Conservation (phyloP, 2,329 filamentous ascomycete species). For the Aplosporella prunicola region DNA sequence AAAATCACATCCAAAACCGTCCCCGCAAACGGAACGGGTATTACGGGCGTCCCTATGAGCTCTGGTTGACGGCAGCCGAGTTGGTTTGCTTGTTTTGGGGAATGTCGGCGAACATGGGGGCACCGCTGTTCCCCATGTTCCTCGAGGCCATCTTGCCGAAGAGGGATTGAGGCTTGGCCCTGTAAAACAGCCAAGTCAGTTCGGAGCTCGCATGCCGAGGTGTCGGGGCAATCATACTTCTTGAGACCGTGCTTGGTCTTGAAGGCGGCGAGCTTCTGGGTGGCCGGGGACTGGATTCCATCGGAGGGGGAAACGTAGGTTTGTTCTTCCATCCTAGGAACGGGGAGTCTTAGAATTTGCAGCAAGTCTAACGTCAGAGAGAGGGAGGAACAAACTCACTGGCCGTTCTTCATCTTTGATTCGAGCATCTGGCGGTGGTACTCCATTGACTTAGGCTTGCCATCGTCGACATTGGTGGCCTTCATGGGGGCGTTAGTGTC, state of each 20-base stretch:
- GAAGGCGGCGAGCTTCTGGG: slow-evolving; percentile 70
- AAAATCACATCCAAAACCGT: too few species aligned
- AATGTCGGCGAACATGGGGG: slow-evolving; percentile 29
- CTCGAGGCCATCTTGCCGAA: slow-evolving; percentile 34
- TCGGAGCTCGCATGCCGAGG: not conserved
- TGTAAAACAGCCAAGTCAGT: slow-evolving; percentile 11
- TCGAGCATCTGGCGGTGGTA: slow-evolving; percentile 69
- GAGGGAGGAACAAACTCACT: slow-evolving; percentile 43
- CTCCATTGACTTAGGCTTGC: slow-evolving; percentile 48
- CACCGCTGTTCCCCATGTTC: slow-evolving; percentile 25
- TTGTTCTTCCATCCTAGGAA: slow-evolving; percentile 7
- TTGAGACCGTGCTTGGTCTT: slow-evolving; percentile 73
- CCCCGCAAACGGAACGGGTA: too few species aligned
- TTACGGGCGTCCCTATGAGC: too few species aligned
- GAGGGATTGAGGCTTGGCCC: slow-evolving; percentile 31
- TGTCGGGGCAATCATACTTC: slow-evolving; percentile 36
- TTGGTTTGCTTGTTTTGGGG: slow-evolving; percentile 3
- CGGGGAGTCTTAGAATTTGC: slow-evolving; percentile 7
- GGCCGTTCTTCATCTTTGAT: slow-evolving; percentile 57
- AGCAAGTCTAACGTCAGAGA: slow-evolving; percentile 4
- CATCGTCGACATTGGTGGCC: slow-evolving; percentile 18
- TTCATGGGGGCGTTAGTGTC: slow-evolving; percentile 50
- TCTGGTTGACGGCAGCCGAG: not conserved
- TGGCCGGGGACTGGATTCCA: slow-evolving; percentile 79
- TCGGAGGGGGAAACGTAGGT: slow-evolving; percentile 78